A percentile compares a stretch with the other conserved stretches of the same genome.
Evolutionary conservation across 1,284 basidiomycete genomes (phyloP).

Genomic region (Trametes pubescens): DNA sequence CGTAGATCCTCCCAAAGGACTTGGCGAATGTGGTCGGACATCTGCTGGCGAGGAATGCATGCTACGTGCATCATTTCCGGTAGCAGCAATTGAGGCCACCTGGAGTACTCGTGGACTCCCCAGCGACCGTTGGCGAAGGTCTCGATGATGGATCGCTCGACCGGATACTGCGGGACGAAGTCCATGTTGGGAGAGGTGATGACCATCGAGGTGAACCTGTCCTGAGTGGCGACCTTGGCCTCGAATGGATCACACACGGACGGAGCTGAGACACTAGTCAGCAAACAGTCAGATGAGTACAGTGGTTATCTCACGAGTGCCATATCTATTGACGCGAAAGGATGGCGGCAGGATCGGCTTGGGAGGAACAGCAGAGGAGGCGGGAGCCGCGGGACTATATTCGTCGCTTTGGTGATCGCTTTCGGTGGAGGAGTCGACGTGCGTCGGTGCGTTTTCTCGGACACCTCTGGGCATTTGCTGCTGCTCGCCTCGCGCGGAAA

Average conservation of each 20-base stretch:
- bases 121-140: constrained; percentile 13
- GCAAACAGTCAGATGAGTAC: too few relatives aligned
- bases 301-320: too few relatives aligned
- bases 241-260: constrained; percentile 2
- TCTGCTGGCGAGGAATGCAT: constrained; percentile 4
- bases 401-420: too few relatives aligned
- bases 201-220: not conserved
- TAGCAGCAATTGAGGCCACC: constrained; percentile 15
- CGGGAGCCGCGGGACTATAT: too few relatives aligned
- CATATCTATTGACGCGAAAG: too few relatives aligned
- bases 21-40: too few relatives aligned
- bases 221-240: constrained; percentile 8
- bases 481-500: too few relatives aligned
- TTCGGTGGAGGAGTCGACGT: too few relatives aligned
- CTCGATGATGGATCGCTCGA: not conserved
- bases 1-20: not conserved
- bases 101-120: constrained; percentile 13
- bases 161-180: constrained; percentile 12
- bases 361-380: too few relatives aligned
- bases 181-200: constrained; percentile 12
- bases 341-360: too few relatives aligned
- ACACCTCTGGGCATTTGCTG: too few relatives aligned
- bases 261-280: not conserved
- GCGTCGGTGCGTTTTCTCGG: too few relatives aligned
- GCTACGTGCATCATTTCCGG: constrained; percentile 4